Evolutionary conservation across 2,329 filamentous ascomycete genomes (phyloP), one percentile per base, ranked within the genome.

Genomic region (Diaporthe destruens): DNA sequence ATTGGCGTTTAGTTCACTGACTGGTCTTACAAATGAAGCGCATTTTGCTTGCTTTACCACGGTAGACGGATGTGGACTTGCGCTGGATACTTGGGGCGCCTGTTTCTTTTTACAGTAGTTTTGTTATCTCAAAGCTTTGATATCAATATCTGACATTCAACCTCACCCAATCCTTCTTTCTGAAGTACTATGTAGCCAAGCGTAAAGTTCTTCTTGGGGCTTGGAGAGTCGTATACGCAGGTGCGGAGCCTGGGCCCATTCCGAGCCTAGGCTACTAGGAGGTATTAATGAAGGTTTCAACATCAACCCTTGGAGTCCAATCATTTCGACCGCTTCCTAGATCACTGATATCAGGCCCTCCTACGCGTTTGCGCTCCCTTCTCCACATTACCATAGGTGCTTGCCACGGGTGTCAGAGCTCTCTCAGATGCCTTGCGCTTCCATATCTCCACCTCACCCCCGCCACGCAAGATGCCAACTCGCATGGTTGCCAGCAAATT

Each of bases 401-500:
- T 20, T 4, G 25, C 29, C 1, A 11, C 29, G 3, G 12, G 8
- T 11, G 1, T 18, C 4, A 23, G 6, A 25, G 2, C 6, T 9
- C 49, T 34, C 51, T 29, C 90, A 56, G 93, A 91, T 2, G 20
- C 42, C 12, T 51, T 20, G 1, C 55, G 53, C 89, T 96, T 96
- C 94, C 94, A 97, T 83, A 96, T 94, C 87, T 97, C 94, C 39
- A 96, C 94, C 82, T 96, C 94, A 81, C 93, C 94, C 54, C 94
- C 94, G 75, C 94, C 94, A 66, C 93, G 93, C 75, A 97, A 92
- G 61, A 96, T 93, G 82, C 93, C 94, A 18, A 96, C 91, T 77
- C 94, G 89, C 93, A 96, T 96, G 76, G 93, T 96, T 4, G 93
- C 95, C 75, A 97, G 88, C 73, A 96, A 84, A 85, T 97, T 97